Percentiles rank a stretch among this genome's conserved stretches.
Conservation (phyloP, 768 basidiomycete genomes). For the Naganishia kalamii region DNA sequence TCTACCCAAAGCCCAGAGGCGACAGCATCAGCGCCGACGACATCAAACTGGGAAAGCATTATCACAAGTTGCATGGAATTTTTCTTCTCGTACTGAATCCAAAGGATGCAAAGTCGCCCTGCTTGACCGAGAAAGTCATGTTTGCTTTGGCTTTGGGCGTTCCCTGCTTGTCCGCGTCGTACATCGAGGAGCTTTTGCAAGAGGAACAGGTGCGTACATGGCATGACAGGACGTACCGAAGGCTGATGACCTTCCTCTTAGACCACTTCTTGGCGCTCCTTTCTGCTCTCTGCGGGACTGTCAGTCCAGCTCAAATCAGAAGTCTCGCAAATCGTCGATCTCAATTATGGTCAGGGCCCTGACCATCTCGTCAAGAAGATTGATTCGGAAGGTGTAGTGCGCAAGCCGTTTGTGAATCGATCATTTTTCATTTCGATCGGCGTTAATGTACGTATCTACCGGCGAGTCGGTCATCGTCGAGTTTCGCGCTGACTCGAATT, state of each 20-base stretch:
- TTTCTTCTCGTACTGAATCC: constrained; percentile 34
- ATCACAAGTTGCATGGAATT: constrained; percentile 20
- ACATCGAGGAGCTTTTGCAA: constrained; percentile 40
- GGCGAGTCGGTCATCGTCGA: constrained; percentile 31
- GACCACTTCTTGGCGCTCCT: constrained; percentile 56
- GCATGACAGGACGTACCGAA: background rate
- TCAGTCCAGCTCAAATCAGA: constrained; percentile 49
- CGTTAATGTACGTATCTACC: background rate
- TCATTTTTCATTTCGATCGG: background rate
- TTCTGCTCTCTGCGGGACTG: constrained; percentile 56
- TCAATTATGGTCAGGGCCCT: constrained; percentile 51
- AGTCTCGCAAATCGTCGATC: constrained; percentile 53
- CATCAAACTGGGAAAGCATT: background rate
- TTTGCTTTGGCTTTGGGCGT: constrained; percentile 78
- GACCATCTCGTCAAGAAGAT: background rate
- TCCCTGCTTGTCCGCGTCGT: constrained; percentile 64
- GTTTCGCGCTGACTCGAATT: background rate
- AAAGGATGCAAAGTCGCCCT: constrained; percentile 47
- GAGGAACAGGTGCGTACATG: constrained; percentile 19
- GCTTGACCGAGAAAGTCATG: constrained; percentile 70
- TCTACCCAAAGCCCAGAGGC: background rate
- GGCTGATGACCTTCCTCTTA: background rate
- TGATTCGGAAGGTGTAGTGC: background rate
- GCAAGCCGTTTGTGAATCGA: constrained; percentile 15
- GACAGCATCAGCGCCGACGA: background rate